Evolutionary conservation across 1,139 yeast genomes (phyloP).

Genomic region (Yamadazyma oceani): DNA sequence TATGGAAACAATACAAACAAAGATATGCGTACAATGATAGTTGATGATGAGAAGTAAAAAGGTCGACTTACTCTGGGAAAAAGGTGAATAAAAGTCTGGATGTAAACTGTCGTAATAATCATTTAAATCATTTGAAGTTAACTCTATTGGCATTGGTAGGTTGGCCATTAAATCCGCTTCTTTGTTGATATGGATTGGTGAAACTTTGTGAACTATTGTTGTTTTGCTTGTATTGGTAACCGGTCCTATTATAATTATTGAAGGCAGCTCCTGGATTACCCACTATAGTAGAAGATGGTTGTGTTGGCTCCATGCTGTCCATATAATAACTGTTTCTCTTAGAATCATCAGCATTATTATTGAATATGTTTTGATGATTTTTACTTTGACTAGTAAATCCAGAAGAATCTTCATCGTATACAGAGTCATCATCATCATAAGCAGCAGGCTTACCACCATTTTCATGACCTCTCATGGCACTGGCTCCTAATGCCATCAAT

Average conservation of each 20-base stretch:
- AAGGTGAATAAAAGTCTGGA: neutral
- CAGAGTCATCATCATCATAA: conserved; percentile 37
- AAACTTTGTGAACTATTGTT: conserved; percentile 15
- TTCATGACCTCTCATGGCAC: conserved; percentile 82
- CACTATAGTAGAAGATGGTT: conserved; percentile 45
- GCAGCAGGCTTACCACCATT: conserved; percentile 29
- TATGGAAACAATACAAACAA: no score
- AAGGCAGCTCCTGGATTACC: conserved; percentile 42
- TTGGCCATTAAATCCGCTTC: conserved; percentile 12
- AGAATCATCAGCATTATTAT: conserved; percentile 16
- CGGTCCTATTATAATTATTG: conserved; percentile 22
- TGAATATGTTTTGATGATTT: conserved; percentile 10
- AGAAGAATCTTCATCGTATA: conserved; percentile 34
- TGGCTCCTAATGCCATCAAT: conserved; percentile 83
- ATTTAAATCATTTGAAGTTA: conserved; percentile 15
- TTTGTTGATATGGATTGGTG: conserved; percentile 19
- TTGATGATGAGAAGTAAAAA: no score
- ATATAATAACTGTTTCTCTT: conserved; percentile 35
- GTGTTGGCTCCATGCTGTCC: conserved; percentile 39
- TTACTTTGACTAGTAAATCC: conserved; percentile 14
- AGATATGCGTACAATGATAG: no score
- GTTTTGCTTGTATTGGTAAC: conserved; percentile 11
- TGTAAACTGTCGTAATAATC: neutral
- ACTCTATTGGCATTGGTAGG: conserved; percentile 18
- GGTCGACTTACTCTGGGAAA: no score